A percentile compares a stretch with the other conserved stretches of the same genome.
Conservation (phyloP, 768 basidiomycete genomes). For the Amanita molliuscula region DNA sequence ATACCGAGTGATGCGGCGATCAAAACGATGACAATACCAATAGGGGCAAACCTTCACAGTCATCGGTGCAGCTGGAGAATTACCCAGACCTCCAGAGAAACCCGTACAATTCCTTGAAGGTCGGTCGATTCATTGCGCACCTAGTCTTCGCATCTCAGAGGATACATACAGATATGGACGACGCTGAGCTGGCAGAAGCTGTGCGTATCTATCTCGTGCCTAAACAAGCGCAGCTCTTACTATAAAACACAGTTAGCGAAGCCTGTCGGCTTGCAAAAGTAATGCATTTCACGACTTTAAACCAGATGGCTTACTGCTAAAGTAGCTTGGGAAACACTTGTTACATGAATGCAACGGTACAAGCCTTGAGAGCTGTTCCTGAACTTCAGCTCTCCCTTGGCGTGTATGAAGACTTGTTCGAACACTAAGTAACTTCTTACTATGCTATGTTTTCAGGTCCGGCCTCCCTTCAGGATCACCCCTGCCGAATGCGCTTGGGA, state of each 20-base stretch:
- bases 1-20: not conserved
- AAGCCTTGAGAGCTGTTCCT: conserved; percentile 88
- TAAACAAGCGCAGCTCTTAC: conserved; percentile 2
- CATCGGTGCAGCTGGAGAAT: conserved; percentile 86
- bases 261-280: conserved; percentile 80
- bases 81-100: conserved; percentile 79
- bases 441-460: conserved; percentile 15
- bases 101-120: conserved; percentile 82
- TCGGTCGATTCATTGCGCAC: conserved; percentile 16
- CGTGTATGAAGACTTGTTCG: conserved; percentile 29
- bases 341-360: conserved; percentile 94
- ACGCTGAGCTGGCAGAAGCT: conserved; percentile 67
- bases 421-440: not conserved
- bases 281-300: not conserved
- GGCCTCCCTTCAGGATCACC: conserved; percentile 29
- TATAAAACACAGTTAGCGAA: conserved; percentile 45
- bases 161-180: conserved; percentile 63
- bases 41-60: conserved; percentile 89
- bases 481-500: conserved; percentile 44
- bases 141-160: not conserved
- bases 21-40: not conserved
- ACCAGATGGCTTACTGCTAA: not conserved
- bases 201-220: conserved; percentile 30
- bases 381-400: conserved; percentile 71
- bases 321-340: conserved; percentile 84